Conservation (phyloP, 2,329 filamentous ascomycete species). For the Talaromyces amestolkiae region DNA sequence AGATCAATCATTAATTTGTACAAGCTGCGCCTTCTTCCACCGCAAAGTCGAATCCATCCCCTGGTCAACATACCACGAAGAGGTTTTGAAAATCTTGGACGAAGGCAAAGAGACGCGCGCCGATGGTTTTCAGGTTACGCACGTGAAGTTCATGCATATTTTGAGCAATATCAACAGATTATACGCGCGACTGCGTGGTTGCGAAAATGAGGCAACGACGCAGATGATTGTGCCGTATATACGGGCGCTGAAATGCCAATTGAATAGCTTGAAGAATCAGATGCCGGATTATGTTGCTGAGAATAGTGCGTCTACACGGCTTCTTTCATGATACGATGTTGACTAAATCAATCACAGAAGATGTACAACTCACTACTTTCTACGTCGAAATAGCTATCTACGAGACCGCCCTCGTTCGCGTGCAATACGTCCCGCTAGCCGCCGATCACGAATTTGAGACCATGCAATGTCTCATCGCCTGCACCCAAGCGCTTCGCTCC, state of each 20-base stretch:
- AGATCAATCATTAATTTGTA: slow-evolving; percentile 10
- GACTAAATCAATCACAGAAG: background rate
- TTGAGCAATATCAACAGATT: background rate
- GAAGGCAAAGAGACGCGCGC: slow-evolving; percentile 47
- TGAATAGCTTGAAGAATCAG: slow-evolving; percentile 1
- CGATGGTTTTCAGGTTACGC: slow-evolving; percentile 49
- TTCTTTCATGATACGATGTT: background rate
- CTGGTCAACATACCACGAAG: slow-evolving; percentile 61
- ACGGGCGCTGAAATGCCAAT: slow-evolving; percentile 6
- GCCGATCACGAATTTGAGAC: background rate
- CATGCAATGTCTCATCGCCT: slow-evolving; percentile 12
- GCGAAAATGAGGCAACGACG: slow-evolving; percentile 11
- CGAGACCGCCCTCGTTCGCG: slow-evolving; percentile 11
- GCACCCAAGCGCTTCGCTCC: background rate
- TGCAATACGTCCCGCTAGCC: background rate
- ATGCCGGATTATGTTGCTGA: slow-evolving; percentile 6
- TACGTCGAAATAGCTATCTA: slow-evolving; percentile 11
- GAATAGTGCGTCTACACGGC: background rate
- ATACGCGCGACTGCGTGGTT: slow-evolving; percentile 9
- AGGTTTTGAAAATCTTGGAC: slow-evolving; percentile 51
- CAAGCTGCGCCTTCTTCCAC: slow-evolving; percentile 44
- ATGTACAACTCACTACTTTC: background rate
- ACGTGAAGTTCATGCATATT: slow-evolving; percentile 24
- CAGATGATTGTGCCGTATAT: slow-evolving; percentile 12
- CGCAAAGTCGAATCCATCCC: slow-evolving; percentile 52